A percentile compares a stretch with the other conserved stretches of the same genome.
phyloP scores from a whole-genome alignment of 495 filamentous ascomycete species.

The Penicillium turbatum region DNA sequence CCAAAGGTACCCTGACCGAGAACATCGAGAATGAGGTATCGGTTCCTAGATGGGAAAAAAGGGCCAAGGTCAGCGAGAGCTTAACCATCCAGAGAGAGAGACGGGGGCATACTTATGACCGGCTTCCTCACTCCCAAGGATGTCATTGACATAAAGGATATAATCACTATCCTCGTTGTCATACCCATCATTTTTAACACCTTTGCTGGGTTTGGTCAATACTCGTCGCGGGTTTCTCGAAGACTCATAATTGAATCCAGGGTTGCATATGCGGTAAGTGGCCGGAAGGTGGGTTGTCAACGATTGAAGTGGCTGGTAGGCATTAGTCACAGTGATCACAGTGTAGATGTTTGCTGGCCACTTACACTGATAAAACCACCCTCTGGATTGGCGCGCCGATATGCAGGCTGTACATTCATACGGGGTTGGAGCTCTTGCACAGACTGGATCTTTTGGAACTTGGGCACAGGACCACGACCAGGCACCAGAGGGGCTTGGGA shows the following conservation, averaged over 20 bases:
- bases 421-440: conserved; percentile 74
- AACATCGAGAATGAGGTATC: conserved; percentile 97
- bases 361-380: conserved; percentile 97
- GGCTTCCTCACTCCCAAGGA: conserved; percentile 94
- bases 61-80: conserved; percentile 10
- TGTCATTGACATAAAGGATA: conserved; percentile 98
- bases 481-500: conserved; percentile 41
- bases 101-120: conserved; percentile 74
- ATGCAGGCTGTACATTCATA: conserved; percentile 81
- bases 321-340: conserved; percentile 9
- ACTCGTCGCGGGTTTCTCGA: conserved; percentile 96
- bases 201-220: conserved; percentile 98
- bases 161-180: conserved; percentile 99
- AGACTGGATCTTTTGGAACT: conserved; percentile 73
- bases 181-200: conserved; percentile 96
- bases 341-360: conserved; percentile 12
- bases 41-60: conserved; percentile 59
- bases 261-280: conserved; percentile 98
- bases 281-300: conserved; percentile 89
- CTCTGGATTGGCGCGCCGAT: conserved; percentile 90
- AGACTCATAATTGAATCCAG: conserved; percentile 97
- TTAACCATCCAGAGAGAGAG: not conserved
- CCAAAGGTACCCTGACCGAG: conserved; percentile 98
- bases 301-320: conserved; percentile 81
- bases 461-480: conserved; percentile 73